Evolutionary conservation across 306 rosid species (phyloP), one percentile per base, ranked within the genome.

Genomic region (Sicyos edulis): DNA sequence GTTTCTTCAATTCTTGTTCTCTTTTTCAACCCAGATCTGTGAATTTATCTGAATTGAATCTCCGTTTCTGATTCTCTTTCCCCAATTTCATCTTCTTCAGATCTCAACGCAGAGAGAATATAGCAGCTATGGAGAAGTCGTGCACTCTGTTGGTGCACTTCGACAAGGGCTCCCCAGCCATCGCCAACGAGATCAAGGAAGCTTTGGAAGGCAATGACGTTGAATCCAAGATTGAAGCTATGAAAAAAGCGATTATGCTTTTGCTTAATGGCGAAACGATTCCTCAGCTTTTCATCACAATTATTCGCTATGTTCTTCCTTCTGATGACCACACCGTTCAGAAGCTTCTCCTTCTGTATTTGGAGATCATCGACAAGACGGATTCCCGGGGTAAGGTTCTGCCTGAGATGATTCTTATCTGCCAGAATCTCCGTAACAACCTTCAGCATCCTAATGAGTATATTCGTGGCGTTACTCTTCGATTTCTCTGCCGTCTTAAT

Each of bases 251-350:
- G 0, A 82, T 95, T 70, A 95, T 91, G 99, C 86, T 95, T 7
- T 82, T 95, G 71, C 95, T 91, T 21, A 91, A 95, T 55, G 97
- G 97, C 20, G 99, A 95, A 70, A 89, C 82, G 53, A 89, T 95
- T 15, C 99, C 99, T 0, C 96, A 95, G 14, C 88, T 95, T 5
- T 95, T 95, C 85, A 95, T 95, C 84, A 91, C 96, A 63, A 85
- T 95, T 29, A 89, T 95, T 65, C 89, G 99, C 57, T 95, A 91
- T 77, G 99, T 95, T 0, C 89, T 95, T 3, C 88, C 99, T 7
- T 95, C 97, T 3, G 99, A 95, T 56, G 97, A 95, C 77, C 99
- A 95, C 86, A 95, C 99, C 13, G 26, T 95, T 42, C 99, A 95
- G 86, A 91, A 89, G 76, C 97, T 95, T 3, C 99, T 95, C 66